A percentile compares a stretch with the other conserved stretches of the same genome.
These are phyloP conservation scores for Termitomyces sp. DNA, from an alignment of 768 basidiomycete species.

Conservation along the genomic window DNA sequence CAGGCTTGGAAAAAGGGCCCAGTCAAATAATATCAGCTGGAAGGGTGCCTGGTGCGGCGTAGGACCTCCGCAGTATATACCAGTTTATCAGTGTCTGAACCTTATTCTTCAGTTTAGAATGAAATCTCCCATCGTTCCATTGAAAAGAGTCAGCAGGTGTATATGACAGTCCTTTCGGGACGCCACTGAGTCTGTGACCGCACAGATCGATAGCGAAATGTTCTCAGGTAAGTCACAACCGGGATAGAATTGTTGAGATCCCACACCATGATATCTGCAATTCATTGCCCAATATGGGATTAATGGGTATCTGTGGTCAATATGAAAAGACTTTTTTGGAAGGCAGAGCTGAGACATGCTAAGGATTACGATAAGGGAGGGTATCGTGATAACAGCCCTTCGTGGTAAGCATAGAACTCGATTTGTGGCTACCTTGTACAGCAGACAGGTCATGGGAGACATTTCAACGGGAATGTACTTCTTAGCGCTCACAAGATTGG, in stretches of 20 bases:
- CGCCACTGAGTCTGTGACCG: background rate
- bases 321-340: background rate
- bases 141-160: background rate
- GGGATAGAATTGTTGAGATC: background rate
- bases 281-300: background rate
- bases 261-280: background rate
- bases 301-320: background rate
- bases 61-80: background rate
- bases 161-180: background rate
- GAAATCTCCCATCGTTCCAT: background rate
- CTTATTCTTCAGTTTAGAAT: background rate
- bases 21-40: conserved; percentile 1
- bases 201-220: background rate
- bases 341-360: background rate
- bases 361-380: background rate
- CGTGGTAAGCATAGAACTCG: background rate
- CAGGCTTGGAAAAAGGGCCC: background rate
- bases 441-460: background rate
- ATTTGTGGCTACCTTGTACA: background rate
- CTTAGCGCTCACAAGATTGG: background rate
- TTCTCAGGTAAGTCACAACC: background rate
- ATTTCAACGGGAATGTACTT: background rate
- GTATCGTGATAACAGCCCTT: background rate
- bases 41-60: background rate
- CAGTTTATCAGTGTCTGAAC: background rate